Percentiles rank a stretch among this genome's conserved stretches.
Conservation (phyloP, 2,329 filamentous ascomycete genomes). For the Aspergillus niger region DNA sequence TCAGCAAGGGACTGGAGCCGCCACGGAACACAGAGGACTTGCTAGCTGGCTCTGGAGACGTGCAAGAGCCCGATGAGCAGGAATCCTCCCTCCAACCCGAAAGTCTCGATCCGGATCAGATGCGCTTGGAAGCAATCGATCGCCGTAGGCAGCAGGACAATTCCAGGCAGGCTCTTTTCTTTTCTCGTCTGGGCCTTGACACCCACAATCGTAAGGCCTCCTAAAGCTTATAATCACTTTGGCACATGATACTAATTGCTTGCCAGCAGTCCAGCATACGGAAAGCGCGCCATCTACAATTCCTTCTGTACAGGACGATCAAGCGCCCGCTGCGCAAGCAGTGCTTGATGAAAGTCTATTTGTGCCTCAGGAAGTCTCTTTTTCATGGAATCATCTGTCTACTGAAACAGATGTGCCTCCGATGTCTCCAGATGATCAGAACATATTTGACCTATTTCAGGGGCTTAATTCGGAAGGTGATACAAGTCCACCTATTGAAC, state of each 20-base stretch:
- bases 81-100: background rate
- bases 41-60: background rate
- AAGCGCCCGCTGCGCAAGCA: background rate
- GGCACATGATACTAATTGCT: background rate
- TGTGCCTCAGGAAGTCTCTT: background rate
- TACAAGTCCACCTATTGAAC: too few relatives aligned
- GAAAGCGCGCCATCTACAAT: background rate
- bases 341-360: background rate
- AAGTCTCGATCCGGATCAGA: background rate
- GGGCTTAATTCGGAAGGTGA: background rate
- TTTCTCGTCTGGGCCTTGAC: background rate
- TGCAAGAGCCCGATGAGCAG: background rate
- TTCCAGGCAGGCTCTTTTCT: background rate
- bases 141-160: background rate
- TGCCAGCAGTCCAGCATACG: background rate
- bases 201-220: background rate
- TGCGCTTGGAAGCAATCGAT: background rate
- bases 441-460: background rate
- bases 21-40: background rate
- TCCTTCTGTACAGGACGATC: too few relatives aligned
- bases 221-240: background rate
- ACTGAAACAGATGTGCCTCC: background rate
- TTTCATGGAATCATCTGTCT: background rate
- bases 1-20: background rate
- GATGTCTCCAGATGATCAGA: background rate